Percentiles rank a stretch among this genome's conserved stretches.
Evolutionary conservation across 306 rosid species (phyloP).

Genomic region (Cicer judaicum): DNA sequence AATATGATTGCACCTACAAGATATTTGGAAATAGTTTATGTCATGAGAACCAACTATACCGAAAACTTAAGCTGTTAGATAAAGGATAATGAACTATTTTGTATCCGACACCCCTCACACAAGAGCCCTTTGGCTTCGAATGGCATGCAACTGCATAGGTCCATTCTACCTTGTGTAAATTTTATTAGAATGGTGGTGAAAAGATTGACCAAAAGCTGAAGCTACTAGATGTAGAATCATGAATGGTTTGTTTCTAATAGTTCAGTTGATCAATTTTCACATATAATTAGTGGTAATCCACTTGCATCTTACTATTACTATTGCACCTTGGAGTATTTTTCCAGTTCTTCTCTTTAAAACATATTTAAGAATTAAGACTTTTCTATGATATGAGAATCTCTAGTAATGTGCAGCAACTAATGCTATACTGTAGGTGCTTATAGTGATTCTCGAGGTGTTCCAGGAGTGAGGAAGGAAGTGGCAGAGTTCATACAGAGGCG

Average conservation of each 20-base stretch:
- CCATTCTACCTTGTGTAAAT: slow-evolving; percentile 11
- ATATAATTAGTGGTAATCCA: neutral
- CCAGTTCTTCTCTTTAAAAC: slow-evolving; percentile 11
- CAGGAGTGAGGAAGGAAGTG: slow-evolving; percentile 90
- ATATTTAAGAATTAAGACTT: slow-evolving; percentile 9
- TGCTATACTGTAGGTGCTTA: slow-evolving; percentile 77
- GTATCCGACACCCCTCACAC: neutral
- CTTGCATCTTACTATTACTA: slow-evolving; percentile 16
- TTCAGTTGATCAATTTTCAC: slow-evolving; percentile 16
- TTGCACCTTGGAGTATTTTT: slow-evolving; percentile 3
- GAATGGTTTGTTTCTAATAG: neutral
- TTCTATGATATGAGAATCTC: slow-evolving; percentile 37
- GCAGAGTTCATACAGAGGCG: slow-evolving; percentile 91
- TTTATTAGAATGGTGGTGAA: neutral
- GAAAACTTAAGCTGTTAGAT: slow-evolving; percentile 28
- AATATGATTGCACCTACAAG: slow-evolving; percentile 2
- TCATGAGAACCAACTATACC: slow-evolving; percentile 11
- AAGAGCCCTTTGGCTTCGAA: neutral
- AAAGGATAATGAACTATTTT: neutral
- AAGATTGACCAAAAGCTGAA: slow-evolving; percentile 7
- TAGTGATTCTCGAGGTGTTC: slow-evolving; percentile 96
- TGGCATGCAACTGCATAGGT: neutral
- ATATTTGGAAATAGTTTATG: slow-evolving; percentile 21
- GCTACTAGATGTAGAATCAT: neutral
- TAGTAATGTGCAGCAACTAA: slow-evolving; percentile 34